These are phyloP conservation scores for Saccharomycopsis sp. DNA, from an alignment of 805 yeast species.

Conservation along the genomic window DNA sequence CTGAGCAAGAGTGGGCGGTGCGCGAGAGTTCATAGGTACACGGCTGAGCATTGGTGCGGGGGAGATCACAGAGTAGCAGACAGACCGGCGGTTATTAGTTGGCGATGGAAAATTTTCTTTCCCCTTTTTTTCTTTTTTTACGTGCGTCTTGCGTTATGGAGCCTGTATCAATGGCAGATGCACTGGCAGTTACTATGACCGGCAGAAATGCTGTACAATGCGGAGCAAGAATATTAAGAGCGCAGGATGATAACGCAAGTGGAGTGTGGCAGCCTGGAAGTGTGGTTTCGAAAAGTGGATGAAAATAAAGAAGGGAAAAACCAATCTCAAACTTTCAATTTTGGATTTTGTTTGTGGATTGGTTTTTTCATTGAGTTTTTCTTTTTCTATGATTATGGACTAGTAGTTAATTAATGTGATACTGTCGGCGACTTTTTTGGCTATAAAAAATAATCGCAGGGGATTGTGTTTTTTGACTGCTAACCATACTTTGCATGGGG, in stretches of 20 bases:
- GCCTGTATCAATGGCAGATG: no score
- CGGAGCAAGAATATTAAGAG: no score
- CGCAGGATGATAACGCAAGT: no score
- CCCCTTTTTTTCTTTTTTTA: not conserved
- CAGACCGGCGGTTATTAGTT: not conserved
- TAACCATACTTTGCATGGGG: no score
- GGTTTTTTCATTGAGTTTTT: not conserved
- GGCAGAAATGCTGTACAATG: no score
- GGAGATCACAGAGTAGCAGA: not conserved
- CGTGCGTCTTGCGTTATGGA: not conserved
- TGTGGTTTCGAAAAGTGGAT: not conserved
- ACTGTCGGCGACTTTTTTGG: no score
- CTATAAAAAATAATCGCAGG: no score
- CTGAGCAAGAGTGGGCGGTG: not conserved
- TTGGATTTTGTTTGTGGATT: not conserved
- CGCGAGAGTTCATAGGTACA: not conserved
- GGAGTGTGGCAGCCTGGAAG: no score
- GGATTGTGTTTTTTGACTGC: no score
- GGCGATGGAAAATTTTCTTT: not conserved
- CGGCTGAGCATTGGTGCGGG: not conserved
- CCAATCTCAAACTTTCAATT: conserved; percentile 2
- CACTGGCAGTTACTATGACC: no score
- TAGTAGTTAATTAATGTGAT: no score
- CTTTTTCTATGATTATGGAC: no score
- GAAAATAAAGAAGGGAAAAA: not conserved